A percentile compares a stretch with the other conserved stretches of the same genome.
Evolutionary conservation across 768 basidiomycete species (phyloP).

Genomic region (Plicaturopsis crispa): DNA sequence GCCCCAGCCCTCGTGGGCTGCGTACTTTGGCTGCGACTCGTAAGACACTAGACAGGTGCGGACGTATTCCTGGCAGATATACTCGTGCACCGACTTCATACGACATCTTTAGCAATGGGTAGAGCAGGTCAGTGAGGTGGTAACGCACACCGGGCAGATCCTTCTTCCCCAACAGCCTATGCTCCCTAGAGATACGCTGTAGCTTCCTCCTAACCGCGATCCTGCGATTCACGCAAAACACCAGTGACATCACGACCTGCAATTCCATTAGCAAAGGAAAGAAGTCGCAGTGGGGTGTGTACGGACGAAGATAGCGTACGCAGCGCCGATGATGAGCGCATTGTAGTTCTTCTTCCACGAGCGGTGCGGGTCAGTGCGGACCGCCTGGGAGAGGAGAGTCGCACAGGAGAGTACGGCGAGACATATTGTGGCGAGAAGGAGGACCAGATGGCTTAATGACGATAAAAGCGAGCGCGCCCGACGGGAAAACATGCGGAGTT

Average conservation of each 20-base stretch:
- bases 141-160: slow-evolving; percentile 55
- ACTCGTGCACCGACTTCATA: slow-evolving; percentile 56
- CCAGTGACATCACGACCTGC: slow-evolving; percentile 52
- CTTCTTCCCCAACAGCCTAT: slow-evolving; percentile 38
- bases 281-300: background rate
- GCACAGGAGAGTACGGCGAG: slow-evolving; percentile 57
- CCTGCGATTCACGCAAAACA: slow-evolving; percentile 61
- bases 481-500: slow-evolving; percentile 29
- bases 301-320: slow-evolving; percentile 64
- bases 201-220: slow-evolving; percentile 58
- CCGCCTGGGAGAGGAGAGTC: slow-evolving; percentile 64
- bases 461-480: slow-evolving; percentile 44
- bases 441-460: slow-evolving; percentile 42
- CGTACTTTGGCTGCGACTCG: slow-evolving; percentile 62
- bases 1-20: slow-evolving; percentile 70
- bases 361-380: slow-evolving; percentile 48
- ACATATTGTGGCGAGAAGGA: slow-evolving; percentile 41
- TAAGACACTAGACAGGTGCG: slow-evolving; percentile 65
- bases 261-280: slow-evolving; percentile 1
- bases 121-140: background rate
- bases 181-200: slow-evolving; percentile 59
- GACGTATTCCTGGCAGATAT: slow-evolving; percentile 69
- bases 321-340: slow-evolving; percentile 58
- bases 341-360: slow-evolving; percentile 61
- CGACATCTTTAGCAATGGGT: slow-evolving; percentile 3